Conservation (phyloP, 306 rosid genomes). For the Rubus idaeus region DNA sequence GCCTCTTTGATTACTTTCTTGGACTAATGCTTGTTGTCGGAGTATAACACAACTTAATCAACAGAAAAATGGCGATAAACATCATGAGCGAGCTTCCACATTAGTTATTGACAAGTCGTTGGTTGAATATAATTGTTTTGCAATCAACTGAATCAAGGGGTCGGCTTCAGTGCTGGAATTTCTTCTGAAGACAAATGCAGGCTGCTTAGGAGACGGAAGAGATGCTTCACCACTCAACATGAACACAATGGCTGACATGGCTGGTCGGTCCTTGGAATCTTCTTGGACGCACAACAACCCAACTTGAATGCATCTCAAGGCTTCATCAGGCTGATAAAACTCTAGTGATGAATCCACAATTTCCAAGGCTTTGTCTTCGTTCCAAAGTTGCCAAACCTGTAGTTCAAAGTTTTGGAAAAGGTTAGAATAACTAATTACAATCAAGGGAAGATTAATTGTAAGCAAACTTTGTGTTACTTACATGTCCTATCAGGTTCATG, state of each 20-base stretch:
- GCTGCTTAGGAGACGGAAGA: constrained; percentile 19
- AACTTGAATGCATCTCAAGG: constrained; percentile 57
- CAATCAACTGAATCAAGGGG: neutral
- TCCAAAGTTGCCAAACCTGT: constrained; percentile 60
- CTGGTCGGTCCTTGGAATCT: constrained; percentile 47
- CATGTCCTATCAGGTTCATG: constrained; percentile 50
- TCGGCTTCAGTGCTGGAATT: neutral
- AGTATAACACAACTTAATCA: too few species aligned
- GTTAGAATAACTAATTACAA: too few species aligned
- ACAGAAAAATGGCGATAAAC: too few species aligned
- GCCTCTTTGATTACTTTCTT: too few species aligned
- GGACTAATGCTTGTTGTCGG: too few species aligned
- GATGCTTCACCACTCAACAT: constrained; percentile 41
- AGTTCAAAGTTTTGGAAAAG: neutral
- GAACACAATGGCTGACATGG: constrained; percentile 52
- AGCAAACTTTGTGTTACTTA: constrained; percentile 20
- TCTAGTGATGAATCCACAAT: constrained; percentile 41
- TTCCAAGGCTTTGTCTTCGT: constrained; percentile 34
- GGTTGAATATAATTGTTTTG: neutral
- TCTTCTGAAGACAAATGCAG: constrained; percentile 10
- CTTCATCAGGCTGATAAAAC: constrained; percentile 30
- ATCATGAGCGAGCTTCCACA: neutral
- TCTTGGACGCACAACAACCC: constrained; percentile 68
- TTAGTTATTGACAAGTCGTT: constrained; percentile 13
- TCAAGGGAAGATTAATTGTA: too few species aligned